These are phyloP conservation scores for Hyaloscypha hepaticicola DNA, from an alignment of 495 filamentous ascomycete genomes.

Conservation along the genomic window DNA sequence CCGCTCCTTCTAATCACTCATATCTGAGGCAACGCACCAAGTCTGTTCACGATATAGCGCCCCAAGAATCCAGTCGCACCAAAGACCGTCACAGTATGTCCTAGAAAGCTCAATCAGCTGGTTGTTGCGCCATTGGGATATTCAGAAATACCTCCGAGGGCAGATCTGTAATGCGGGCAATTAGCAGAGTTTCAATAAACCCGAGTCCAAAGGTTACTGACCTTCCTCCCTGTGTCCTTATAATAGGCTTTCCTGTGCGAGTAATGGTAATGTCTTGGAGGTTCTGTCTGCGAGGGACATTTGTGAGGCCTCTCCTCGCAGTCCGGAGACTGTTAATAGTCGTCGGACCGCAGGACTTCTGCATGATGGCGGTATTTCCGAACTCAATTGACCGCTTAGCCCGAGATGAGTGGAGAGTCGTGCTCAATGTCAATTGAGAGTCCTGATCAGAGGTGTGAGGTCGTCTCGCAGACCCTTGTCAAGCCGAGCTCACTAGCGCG, in stretches of 20 bases:
- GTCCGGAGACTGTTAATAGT: constrained; percentile 31
- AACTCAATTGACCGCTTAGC: background rate
- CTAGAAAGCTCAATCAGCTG: constrained; percentile 49
- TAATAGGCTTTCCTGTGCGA: constrained; percentile 81
- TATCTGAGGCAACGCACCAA: constrained; percentile 59
- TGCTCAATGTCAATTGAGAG: constrained; percentile 23
- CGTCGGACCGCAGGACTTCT: constrained; percentile 34
- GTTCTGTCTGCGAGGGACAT: constrained; percentile 42
- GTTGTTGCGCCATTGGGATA: background rate
- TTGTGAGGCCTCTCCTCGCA: constrained; percentile 21
- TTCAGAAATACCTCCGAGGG: constrained; percentile 65
- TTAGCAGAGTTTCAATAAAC: constrained; percentile 31
- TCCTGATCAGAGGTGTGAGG: constrained; percentile 1
- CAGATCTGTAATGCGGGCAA: constrained; percentile 55
- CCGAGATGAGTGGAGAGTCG: background rate
- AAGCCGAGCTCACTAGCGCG: constrained; percentile 13
- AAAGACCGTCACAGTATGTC: constrained; percentile 95
- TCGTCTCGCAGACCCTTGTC: constrained; percentile 13
- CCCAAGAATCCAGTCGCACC: constrained; percentile 95
- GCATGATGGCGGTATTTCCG: constrained; percentile 26
- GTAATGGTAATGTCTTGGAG: constrained; percentile 82
- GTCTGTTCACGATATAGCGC: constrained; percentile 93
- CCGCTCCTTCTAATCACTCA: background rate
- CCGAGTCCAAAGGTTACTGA: constrained; percentile 43
- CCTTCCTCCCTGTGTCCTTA: constrained; percentile 82